A percentile compares a stretch with the other conserved stretches of the same genome.
These are phyloP conservation scores for Boletus barrowsii DNA, from an alignment of 768 basidiomycete species.

Conservation along the genomic window DNA sequence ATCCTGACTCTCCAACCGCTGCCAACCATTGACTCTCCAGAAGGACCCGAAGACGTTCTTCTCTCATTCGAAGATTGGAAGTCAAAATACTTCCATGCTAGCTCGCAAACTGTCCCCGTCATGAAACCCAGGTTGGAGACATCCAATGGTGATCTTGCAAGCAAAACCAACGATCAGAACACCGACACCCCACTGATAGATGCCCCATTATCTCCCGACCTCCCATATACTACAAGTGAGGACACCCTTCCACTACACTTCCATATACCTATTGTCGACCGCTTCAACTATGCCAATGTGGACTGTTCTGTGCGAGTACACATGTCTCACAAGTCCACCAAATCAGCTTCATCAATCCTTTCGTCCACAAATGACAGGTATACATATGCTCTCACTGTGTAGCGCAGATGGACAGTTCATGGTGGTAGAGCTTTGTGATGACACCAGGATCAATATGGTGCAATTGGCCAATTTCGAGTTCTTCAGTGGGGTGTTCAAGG, in stretches of 20 bases:
- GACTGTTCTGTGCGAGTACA: slow-evolving; percentile 96
- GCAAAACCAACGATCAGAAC: neutral
- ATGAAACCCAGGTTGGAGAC: slow-evolving; percentile 4
- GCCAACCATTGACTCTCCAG: slow-evolving; percentile 34
- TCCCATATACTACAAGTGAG: too few species aligned
- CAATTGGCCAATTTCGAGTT: slow-evolving; percentile 98
- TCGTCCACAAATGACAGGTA: slow-evolving; percentile 89
- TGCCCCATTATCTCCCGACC: slow-evolving; percentile 6
- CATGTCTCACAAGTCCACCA: slow-evolving; percentile 73
- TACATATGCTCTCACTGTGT: slow-evolving; percentile 97
- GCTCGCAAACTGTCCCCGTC: slow-evolving; percentile 28
- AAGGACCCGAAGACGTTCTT: slow-evolving; percentile 56
- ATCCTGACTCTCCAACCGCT: slow-evolving; percentile 32
- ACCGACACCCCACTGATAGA: slow-evolving; percentile 5
- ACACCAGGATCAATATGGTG: slow-evolving; percentile 93
- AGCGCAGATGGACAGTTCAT: slow-evolving; percentile 64
- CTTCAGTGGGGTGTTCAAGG: slow-evolving; percentile 94
- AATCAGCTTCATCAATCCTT: slow-evolving; percentile 79
- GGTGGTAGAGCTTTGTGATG: slow-evolving; percentile 95
- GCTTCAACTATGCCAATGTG: slow-evolving; percentile 91
- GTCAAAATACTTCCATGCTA: slow-evolving; percentile 52
- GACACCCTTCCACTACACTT: too few species aligned
- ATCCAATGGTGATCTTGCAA: neutral
- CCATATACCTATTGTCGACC: slow-evolving; percentile 72
- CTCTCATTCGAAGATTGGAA: slow-evolving; percentile 91